phyloP scores from a whole-genome alignment of 2,329 filamentous ascomycete species.

The Cytospora leucostoma region DNA sequence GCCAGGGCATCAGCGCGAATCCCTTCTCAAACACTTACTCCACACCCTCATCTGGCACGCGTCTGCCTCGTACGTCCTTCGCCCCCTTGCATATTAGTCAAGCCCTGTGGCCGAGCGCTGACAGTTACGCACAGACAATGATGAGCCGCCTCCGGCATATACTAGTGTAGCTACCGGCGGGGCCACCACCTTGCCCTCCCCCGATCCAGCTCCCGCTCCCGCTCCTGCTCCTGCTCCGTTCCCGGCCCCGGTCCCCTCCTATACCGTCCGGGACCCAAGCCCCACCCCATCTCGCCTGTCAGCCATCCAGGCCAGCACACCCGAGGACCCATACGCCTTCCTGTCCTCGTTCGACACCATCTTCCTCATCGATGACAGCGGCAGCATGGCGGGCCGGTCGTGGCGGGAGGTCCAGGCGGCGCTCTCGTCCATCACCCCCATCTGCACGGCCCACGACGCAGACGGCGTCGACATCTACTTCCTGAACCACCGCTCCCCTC shows the following conservation, averaged over 20 bases:
- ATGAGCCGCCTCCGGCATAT: constrained; percentile 42
- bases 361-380: constrained; percentile 91
- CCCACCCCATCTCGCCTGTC: constrained; percentile 31
- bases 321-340: constrained; percentile 74
- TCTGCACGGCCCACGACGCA: constrained; percentile 76
- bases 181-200: constrained; percentile 22
- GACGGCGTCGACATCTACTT: constrained; percentile 94
- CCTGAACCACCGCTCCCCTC: constrained; percentile 65
- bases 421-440: constrained; percentile 73
- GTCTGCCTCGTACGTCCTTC: constrained; percentile 30
- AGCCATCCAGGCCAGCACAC: constrained; percentile 38
- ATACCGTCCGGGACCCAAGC: constrained; percentile 25
- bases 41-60: constrained; percentile 28
- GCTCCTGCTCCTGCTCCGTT: too few relatives aligned
- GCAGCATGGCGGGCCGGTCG: constrained; percentile 74
- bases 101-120: not conserved
- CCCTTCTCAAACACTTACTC: constrained; percentile 29
- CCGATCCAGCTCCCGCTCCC: too few relatives aligned
- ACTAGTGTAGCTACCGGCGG: constrained; percentile 27
- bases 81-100: not conserved
- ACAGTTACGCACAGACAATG: constrained; percentile 11
- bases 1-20: constrained; percentile 27
- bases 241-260: constrained; percentile 5
- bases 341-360: constrained; percentile 80
- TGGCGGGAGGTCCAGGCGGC: constrained; percentile 77